Evolutionary conservation across 2,329 filamentous ascomycete species (phyloP).

Genomic region (Elsinoe ampelina): DNA sequence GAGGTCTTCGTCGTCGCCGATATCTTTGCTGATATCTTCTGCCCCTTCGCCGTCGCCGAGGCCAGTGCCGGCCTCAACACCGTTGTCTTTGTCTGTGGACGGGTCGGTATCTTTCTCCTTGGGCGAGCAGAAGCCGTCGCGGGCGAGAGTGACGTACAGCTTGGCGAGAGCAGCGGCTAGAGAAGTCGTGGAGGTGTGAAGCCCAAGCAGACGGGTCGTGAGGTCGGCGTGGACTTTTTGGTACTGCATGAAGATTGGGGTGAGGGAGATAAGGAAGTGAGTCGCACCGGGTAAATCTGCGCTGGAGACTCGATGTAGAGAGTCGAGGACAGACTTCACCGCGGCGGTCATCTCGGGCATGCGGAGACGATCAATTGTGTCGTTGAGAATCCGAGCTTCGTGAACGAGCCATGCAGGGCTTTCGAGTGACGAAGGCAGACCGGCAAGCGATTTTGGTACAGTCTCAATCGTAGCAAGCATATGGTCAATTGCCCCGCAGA

Average conservation of each 20-base stretch:
- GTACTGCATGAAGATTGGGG: constrained; percentile 71
- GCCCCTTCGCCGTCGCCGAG: constrained; percentile 91
- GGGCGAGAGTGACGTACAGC: constrained; percentile 67
- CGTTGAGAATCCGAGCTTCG: constrained; percentile 37
- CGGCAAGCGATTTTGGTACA: constrained; percentile 47
- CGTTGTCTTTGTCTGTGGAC: constrained; percentile 45
- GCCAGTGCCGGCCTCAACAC: constrained; percentile 83
- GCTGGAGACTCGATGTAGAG: constrained; percentile 37
- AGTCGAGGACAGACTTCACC: constrained; percentile 36
- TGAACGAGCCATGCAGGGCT: constrained; percentile 55
- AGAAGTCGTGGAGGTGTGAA: constrained; percentile 64
- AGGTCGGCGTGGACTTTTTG: constrained; percentile 50
- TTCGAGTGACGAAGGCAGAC: constrained; percentile 50
- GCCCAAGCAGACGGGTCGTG: constrained; percentile 48
- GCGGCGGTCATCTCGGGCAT: constrained; percentile 44
- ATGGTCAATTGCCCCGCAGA: constrained; percentile 61
- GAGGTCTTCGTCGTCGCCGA: constrained; percentile 86
- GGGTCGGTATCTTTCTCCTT: constrained; percentile 55
- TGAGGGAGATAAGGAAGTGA: constrained; percentile 51
- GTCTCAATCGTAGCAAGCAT: constrained; percentile 73
- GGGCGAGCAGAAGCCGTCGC: constrained; percentile 85
- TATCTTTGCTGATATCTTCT: constrained; percentile 96
- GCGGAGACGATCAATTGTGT: constrained; percentile 51
- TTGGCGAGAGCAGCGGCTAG: constrained; percentile 67
- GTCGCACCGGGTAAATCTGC: constrained; percentile 37